Evolutionary conservation across 305 asterid species (phyloP), one percentile per base, ranked within the genome.

Genomic region (Nicotiana rustica): DNA sequence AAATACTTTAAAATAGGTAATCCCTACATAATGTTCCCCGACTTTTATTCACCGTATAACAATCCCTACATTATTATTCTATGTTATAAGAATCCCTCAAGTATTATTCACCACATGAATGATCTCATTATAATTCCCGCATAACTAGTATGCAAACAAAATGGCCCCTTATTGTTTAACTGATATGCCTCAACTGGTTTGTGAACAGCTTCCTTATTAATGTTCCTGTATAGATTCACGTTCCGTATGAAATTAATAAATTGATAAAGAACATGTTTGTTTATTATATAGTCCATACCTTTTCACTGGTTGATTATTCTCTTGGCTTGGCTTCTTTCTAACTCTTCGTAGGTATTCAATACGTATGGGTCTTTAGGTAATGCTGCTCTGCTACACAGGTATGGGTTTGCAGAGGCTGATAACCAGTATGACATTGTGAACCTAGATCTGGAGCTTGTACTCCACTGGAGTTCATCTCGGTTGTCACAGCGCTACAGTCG

Each of bases 361-460:
- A 94, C 99, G 5, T 95, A 95, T 78, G 99, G 99, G 79, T 87
- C 77, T 44, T 76, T 89, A 83, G 97, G 98, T 59, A 95, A 92
- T 87, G 98, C 99, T 85, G 97, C 98, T 25, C 91, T 94, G 88
- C 91, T 95, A 82, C 99, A 94, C 84, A 89, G 99, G 93, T 95
- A 93, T 80, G 98, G 97, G 79, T 95, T 95, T 83, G 90, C 97
- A 10, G 99, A 95, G 88, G 88, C 89, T 10, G 92, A 91, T 66
- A 95, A 95, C 83, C 97, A 95, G 55, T 95, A 86, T 82, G 99
- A 91, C 85, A 93, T 93, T 82, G 85, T 95, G 65, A 95, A 95
- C 83, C 83, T 95, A 41, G 99, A 94, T 90, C 85, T 94, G 52
- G 97, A 93, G 65, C 86, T 93, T 68, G 94, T 95, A 60, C 83